Conservation (phyloP, 768 basidiomycete species). For the Chalciporus chontae region DNA sequence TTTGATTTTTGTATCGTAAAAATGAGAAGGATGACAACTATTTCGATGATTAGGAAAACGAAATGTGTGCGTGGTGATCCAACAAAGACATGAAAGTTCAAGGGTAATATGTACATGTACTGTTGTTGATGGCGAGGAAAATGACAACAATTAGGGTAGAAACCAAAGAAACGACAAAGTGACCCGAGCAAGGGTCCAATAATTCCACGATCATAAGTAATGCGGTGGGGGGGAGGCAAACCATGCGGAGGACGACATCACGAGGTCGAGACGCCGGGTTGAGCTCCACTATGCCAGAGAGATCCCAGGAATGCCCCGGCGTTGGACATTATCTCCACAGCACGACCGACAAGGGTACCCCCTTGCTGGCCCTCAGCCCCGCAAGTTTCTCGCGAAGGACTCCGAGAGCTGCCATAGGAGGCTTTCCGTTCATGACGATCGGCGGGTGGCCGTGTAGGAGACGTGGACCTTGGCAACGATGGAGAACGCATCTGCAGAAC, state of each 20-base stretch:
- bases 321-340: constrained; percentile 76
- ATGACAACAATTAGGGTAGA: neutral
- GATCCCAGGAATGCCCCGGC: constrained; percentile 75
- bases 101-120: constrained; percentile 29
- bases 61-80: constrained; percentile 14
- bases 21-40: constrained; percentile 1
- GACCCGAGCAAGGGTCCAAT: constrained; percentile 23
- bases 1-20: constrained; percentile 22
- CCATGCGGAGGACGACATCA: constrained; percentile 4
- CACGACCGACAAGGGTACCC: constrained; percentile 51
- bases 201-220: constrained; percentile 33
- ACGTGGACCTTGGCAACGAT: constrained; percentile 11
- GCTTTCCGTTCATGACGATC: constrained; percentile 15
- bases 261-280: constrained; percentile 18
- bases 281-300: constrained; percentile 42
- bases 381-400: constrained; percentile 27
- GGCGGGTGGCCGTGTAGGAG: neutral
- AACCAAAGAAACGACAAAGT: neutral
- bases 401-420: constrained; percentile 19
- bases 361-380: constrained; percentile 28
- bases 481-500: constrained; percentile 32
- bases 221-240: neutral
- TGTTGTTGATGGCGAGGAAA: constrained; percentile 1
- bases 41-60: neutral
- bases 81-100: constrained; percentile 16